Percentiles rank a stretch among this genome's conserved stretches.
Conservation (phyloP, 345 rosid genomes). For the Acer saccharum region DNA sequence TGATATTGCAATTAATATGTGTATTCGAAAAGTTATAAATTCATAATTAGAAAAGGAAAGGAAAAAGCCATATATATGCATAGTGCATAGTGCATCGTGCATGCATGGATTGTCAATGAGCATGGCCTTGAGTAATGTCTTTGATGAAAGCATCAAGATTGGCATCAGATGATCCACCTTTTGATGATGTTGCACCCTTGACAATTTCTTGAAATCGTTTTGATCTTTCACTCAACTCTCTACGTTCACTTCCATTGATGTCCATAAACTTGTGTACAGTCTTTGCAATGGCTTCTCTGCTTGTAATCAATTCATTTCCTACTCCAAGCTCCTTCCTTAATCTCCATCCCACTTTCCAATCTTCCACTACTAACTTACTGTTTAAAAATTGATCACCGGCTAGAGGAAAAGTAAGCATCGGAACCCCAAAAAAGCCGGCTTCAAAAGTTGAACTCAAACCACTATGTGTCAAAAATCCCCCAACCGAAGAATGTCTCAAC, state of each 20-base stretch:
- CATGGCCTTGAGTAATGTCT: neutral
- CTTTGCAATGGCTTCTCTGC: constrained; percentile 24
- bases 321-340: neutral
- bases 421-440: constrained; percentile 34
- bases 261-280: constrained; percentile 27
- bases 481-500: constrained; percentile 37
- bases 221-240: constrained; percentile 26
- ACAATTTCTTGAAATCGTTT: constrained; percentile 18
- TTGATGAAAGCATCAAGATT: constrained; percentile 12
- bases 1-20: no score
- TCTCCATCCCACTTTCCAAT: constrained; percentile 44
- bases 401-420: constrained; percentile 42
- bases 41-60: no score
- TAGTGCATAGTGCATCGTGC: no score
- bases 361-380: constrained; percentile 33
- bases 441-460: constrained; percentile 40
- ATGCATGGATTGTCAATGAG: no score
- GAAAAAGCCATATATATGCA: no score
- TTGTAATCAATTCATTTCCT: constrained; percentile 16
- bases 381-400: constrained; percentile 29
- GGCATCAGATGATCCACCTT: constrained; percentile 28
- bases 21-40: no score
- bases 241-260: constrained; percentile 17
- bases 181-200: constrained; percentile 13
- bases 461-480: constrained; percentile 46